A percentile compares a stretch with the other conserved stretches of the same genome.
phyloP scores from a whole-genome alignment of 345 rosid species.

The Arabidopsis suecica region DNA sequence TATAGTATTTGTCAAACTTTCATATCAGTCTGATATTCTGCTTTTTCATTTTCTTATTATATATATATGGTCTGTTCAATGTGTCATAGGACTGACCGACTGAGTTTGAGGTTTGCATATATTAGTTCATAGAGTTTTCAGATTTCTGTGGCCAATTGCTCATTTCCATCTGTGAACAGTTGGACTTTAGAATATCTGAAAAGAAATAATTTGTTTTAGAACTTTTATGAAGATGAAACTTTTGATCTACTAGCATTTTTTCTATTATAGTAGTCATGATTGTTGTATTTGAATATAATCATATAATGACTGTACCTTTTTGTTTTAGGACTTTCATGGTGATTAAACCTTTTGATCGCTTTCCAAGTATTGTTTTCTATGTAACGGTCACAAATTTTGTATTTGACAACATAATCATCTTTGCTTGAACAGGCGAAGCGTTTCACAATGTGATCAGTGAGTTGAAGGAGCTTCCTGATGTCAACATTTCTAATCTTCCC shows the following conservation, averaged over 20 bases:
- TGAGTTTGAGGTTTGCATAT: neutral
- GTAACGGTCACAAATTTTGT: slow-evolving; percentile 12
- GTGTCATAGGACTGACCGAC: slow-evolving; percentile 1
- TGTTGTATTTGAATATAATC: neutral
- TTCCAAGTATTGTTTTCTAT: neutral
- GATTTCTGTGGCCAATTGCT: slow-evolving; percentile 21
- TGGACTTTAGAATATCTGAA: slow-evolving; percentile 6
- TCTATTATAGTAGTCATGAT: slow-evolving; percentile 9
- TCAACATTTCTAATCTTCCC: slow-evolving; percentile 79
- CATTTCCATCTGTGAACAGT: slow-evolving; percentile 17
- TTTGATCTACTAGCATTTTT: slow-evolving; percentile 4
- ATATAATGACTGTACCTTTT: slow-evolving; percentile 12
- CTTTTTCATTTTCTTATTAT: slow-evolving; percentile 8
- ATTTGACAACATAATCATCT: slow-evolving; percentile 28
- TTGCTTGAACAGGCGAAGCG: slow-evolving; percentile 59
- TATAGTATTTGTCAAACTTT: slow-evolving; percentile 5
- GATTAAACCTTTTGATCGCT: slow-evolving; percentile 23
- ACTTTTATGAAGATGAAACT: slow-evolving; percentile 18
- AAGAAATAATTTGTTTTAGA: slow-evolving; percentile 5
- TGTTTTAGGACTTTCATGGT: slow-evolving; percentile 2
- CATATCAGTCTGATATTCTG: neutral
- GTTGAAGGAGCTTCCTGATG: slow-evolving; percentile 78
- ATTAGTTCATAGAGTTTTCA: neutral
- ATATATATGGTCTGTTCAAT: neutral
- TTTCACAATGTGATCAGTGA: slow-evolving; percentile 67